phyloP scores from a whole-genome alignment of 2,329 filamentous ascomycete genomes.

The Neospermospora avenae region DNA sequence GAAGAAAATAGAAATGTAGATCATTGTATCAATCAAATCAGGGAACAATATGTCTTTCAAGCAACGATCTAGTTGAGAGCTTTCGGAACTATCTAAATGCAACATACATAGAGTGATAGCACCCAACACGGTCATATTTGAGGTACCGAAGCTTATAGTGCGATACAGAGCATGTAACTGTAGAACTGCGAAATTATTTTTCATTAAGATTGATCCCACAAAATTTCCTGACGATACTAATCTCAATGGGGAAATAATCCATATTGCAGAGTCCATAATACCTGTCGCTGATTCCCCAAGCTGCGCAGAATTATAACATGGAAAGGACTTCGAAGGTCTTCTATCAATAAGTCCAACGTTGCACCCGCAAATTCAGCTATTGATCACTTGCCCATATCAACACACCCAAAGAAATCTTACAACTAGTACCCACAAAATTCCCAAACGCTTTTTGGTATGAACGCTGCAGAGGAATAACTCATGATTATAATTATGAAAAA shows the following conservation, averaged over 20 bases:
- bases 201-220: background rate
- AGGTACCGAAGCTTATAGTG: background rate
- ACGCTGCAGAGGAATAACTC: constrained; percentile 22
- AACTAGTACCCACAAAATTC: constrained; percentile 14
- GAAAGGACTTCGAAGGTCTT: no score
- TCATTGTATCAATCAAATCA: no score
- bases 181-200: background rate
- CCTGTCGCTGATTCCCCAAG: background rate
- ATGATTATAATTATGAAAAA: constrained; percentile 21
- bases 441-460: constrained; percentile 31
- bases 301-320: background rate
- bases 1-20: no score
- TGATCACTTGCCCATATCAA: background rate
- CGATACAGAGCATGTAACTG: background rate
- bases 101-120: no score
- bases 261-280: background rate
- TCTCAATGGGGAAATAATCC: background rate
- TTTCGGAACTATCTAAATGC: no score
- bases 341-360: background rate
- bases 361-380: background rate
- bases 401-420: constrained; percentile 4
- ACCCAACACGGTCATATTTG: no score
- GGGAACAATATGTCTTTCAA: no score
- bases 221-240: background rate
- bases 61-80: no score